Conservation (phyloP, 805 yeast genomes). For the Sungouiozyma intestinalis region DNA sequence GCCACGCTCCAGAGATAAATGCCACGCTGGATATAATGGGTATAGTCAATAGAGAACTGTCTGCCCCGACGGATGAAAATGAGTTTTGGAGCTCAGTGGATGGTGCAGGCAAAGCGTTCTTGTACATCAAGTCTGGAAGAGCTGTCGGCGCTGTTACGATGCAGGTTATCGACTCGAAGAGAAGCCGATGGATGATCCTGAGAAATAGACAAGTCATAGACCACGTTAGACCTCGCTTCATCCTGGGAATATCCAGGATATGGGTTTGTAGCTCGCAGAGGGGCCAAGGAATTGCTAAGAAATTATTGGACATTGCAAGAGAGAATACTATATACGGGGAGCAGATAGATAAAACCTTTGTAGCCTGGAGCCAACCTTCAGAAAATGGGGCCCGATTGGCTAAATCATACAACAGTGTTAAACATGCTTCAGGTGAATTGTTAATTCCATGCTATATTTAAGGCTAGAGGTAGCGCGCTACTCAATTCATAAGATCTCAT, state of each 20-base stretch:
- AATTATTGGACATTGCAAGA: conserved; percentile 36
- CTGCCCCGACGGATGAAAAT: conserved; percentile 44
- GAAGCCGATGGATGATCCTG: conserved; percentile 51
- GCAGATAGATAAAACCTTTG: conserved; percentile 30
- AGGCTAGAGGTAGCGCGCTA: too few relatives aligned
- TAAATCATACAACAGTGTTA: conserved; percentile 41
- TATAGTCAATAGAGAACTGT: conserved; percentile 49
- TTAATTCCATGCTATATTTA: conserved; percentile 25
- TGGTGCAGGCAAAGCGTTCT: conserved; percentile 36
- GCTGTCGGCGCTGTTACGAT: conserved; percentile 50
- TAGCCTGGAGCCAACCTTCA: conserved; percentile 70
- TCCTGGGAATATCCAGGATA: conserved; percentile 41
- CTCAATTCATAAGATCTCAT: too few relatives aligned
- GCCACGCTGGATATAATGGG: conserved; percentile 35
- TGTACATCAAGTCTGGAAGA: conserved; percentile 35
- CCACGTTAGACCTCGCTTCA: conserved; percentile 29
- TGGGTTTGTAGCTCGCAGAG: conserved; percentile 38
- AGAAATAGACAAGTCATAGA: conserved; percentile 43
- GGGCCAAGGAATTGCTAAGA: conserved; percentile 39
- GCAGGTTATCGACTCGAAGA: conserved; percentile 30
- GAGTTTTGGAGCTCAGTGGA: conserved; percentile 27
- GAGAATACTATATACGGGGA: conserved; percentile 41
- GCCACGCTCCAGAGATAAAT: conserved; percentile 22
- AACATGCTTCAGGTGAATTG: conserved; percentile 32
- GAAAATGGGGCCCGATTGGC: conserved; percentile 55